These are phyloP conservation scores for Pythium brachiatum DNA, from an alignment of 352 stramenopile genomes.

Conservation along the genomic window DNA sequence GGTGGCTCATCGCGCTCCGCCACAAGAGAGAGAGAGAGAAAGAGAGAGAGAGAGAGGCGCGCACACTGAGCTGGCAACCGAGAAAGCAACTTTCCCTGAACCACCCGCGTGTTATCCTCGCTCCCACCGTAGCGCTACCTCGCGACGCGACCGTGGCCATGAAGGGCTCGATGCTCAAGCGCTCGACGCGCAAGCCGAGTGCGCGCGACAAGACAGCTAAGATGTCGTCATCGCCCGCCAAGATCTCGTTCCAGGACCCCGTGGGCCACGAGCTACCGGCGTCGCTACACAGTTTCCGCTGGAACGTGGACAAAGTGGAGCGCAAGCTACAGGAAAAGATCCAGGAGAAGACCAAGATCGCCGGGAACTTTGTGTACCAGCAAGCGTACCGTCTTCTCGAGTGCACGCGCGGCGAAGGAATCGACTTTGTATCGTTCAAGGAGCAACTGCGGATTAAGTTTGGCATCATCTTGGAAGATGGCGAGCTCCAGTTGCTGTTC, in stretches of 20 bases:
- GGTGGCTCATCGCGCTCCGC: neutral
- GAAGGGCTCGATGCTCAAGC: constrained; percentile 34
- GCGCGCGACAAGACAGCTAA: constrained; percentile 12
- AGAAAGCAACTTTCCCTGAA: neutral
- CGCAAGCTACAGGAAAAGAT: constrained; percentile 84
- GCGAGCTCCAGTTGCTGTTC: constrained; percentile 73
- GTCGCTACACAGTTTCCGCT: constrained; percentile 71
- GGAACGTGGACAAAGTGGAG: constrained; percentile 78
- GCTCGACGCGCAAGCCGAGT: constrained; percentile 18
- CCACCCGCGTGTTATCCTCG: neutral
- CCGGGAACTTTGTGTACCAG: constrained; percentile 83
- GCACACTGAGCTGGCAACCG: neutral
- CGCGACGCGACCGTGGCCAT: constrained; percentile 11
- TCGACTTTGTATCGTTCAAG: constrained; percentile 73
- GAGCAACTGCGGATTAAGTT: constrained; percentile 79
- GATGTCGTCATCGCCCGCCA: constrained; percentile 38
- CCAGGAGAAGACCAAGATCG: constrained; percentile 82
- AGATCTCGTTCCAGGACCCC: constrained; percentile 60
- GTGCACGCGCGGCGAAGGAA: constrained; percentile 65
- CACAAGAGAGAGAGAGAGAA: neutral
- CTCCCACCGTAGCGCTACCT: too few species aligned
- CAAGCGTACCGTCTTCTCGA: constrained; percentile 82
- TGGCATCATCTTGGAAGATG: constrained; percentile 72
- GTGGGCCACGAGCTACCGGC: constrained; percentile 52
- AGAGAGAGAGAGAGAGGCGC: too few species aligned